Conservation (phyloP, 768 basidiomycete genomes). For the Termitomyces eurrhizus region DNA sequence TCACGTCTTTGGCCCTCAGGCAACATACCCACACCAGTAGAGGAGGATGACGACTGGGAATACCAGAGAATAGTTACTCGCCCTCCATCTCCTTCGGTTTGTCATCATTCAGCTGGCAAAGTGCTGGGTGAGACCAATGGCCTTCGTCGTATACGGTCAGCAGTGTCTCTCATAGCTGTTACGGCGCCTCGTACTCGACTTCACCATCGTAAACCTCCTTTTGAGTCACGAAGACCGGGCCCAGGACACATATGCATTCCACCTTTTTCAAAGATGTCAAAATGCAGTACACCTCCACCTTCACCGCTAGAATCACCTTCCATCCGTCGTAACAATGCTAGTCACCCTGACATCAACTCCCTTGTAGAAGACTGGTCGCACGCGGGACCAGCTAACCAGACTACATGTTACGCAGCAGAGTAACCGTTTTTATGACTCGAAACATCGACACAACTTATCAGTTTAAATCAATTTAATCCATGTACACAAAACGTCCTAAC, state of each 20-base stretch:
- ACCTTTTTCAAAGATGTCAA: constrained; percentile 28
- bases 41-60: constrained; percentile 22
- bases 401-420: constrained; percentile 39
- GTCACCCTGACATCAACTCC: constrained; percentile 55
- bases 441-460: background rate
- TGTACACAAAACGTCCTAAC: background rate
- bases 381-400: constrained; percentile 58
- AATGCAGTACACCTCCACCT: constrained; percentile 33
- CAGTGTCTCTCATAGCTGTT: constrained; percentile 27
- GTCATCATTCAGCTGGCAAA: constrained; percentile 2
- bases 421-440: background rate
- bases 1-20: constrained; percentile 21
- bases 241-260: constrained; percentile 20
- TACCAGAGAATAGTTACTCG: constrained; percentile 6
- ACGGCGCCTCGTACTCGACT: constrained; percentile 14
- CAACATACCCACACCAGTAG: constrained; percentile 17
- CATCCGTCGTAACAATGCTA: constrained; percentile 40
- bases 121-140: constrained; percentile 14
- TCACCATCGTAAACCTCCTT: constrained; percentile 5
- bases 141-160: constrained; percentile 31
- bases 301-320: constrained; percentile 49
- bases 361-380: constrained; percentile 57
- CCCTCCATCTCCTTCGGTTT: constrained; percentile 11
- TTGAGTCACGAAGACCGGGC: constrained; percentile 10
- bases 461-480: background rate